These are phyloP conservation scores for Phylloporus sp. DNA, from an alignment of 768 basidiomycete species.

Conservation along the genomic window DNA sequence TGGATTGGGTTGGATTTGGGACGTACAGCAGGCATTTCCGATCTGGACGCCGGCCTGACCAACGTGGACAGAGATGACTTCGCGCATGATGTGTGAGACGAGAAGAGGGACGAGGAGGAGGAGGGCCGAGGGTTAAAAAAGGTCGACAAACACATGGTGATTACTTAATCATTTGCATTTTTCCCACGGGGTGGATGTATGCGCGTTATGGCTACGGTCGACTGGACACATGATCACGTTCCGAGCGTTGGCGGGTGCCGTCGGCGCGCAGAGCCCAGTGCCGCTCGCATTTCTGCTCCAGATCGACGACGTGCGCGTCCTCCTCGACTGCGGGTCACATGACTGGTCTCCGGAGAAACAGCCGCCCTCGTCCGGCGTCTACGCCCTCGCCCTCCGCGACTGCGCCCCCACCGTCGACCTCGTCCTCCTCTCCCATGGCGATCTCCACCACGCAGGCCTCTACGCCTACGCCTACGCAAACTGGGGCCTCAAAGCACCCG, in stretches of 20 bases:
- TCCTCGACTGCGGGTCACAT: constrained; percentile 92
- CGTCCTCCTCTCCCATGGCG: constrained; percentile 91
- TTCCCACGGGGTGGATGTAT: constrained; percentile 21
- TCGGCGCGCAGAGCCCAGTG: constrained; percentile 55
- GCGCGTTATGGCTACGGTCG: background rate
- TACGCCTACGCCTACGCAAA: constrained; percentile 86
- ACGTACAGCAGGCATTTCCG: constrained; percentile 98
- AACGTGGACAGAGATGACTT: constrained; percentile 98
- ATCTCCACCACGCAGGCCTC: constrained; percentile 83
- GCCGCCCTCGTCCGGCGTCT: constrained; percentile 34
- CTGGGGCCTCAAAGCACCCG: constrained; percentile 85
- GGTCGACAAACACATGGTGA: constrained; percentile 31
- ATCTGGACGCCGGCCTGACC: constrained; percentile 98
- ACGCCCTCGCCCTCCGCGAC: constrained; percentile 62
- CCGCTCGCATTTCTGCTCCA: constrained; percentile 85
- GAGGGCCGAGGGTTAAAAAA: constrained; percentile 39
- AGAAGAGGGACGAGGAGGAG: background rate
- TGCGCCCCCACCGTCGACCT: constrained; percentile 79
- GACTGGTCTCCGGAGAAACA: constrained; percentile 76
- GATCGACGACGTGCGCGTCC: constrained; percentile 88
- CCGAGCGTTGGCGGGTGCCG: constrained; percentile 83
- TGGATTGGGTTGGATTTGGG: too few species aligned
- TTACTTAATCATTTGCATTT: constrained; percentile 27
- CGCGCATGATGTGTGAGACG: constrained; percentile 60
- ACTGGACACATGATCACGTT: constrained; percentile 90